phyloP scores from a whole-genome alignment of 2,329 filamentous ascomycete genomes.

The Coleophoma eucalyptorum region DNA sequence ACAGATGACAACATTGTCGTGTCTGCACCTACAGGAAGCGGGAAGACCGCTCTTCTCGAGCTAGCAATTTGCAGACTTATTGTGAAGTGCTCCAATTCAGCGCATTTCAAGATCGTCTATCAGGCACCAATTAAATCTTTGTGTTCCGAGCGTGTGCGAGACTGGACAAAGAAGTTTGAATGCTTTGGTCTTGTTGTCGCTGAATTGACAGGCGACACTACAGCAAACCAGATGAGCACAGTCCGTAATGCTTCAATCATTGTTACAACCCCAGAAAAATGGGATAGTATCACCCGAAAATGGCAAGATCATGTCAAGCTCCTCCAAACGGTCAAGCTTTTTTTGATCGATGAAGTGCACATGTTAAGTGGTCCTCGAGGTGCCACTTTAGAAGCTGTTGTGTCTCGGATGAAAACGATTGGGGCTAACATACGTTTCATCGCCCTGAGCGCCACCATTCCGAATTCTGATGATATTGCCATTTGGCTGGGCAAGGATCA shows the following conservation, averaged over 20 bases:
- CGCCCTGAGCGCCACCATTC: slow-evolving; percentile 78
- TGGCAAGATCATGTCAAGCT: slow-evolving; percentile 78
- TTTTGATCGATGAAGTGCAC: slow-evolving; percentile 85
- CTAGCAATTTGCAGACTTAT: slow-evolving; percentile 75
- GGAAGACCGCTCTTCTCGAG: slow-evolving; percentile 80
- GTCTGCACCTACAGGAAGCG: slow-evolving; percentile 79
- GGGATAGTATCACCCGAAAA: slow-evolving; percentile 84
- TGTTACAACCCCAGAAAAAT: slow-evolving; percentile 85
- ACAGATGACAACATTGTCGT: slow-evolving; percentile 74
- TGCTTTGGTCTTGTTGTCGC: slow-evolving; percentile 64
- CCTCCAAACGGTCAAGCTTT: slow-evolving; percentile 71
- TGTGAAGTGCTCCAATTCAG: slow-evolving; percentile 44
- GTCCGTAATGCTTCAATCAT: slow-evolving; percentile 78
- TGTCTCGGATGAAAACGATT: slow-evolving; percentile 83
- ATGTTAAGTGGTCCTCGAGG: slow-evolving; percentile 78
- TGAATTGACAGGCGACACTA: slow-evolving; percentile 80
- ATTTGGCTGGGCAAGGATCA: slow-evolving; percentile 70
- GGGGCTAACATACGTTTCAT: slow-evolving; percentile 74
- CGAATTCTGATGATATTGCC: slow-evolving; percentile 77
- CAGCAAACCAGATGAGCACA: slow-evolving; percentile 58
- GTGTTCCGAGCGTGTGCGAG: slow-evolving; percentile 70
- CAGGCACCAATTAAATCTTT: slow-evolving; percentile 82
- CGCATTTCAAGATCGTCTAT: slow-evolving; percentile 76
- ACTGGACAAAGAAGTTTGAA: slow-evolving; percentile 75
- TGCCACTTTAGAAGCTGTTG: slow-evolving; percentile 77